A percentile compares a stretch with the other conserved stretches of the same genome.
These are phyloP conservation scores for Agaricus blazei DNA, from an alignment of 768 basidiomycete species.

Conservation along the genomic window DNA sequence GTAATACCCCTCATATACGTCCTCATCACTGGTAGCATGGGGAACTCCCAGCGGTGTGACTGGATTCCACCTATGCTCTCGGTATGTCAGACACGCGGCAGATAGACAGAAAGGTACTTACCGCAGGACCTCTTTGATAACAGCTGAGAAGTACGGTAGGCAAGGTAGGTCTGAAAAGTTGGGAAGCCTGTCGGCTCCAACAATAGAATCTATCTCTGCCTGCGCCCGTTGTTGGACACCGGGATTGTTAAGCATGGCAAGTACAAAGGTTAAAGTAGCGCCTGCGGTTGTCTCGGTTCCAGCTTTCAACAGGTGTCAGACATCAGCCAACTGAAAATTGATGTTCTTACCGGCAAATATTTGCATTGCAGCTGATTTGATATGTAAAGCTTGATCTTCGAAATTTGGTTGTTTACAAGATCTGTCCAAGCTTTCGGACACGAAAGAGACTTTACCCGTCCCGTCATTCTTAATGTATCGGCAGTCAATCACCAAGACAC, in stretches of 20 bases:
- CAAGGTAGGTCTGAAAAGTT: constrained; percentile 16
- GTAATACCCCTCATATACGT: constrained; percentile 27
- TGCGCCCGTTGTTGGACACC: constrained; percentile 17
- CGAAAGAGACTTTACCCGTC: background rate
- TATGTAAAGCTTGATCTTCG: background rate
- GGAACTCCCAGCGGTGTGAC: constrained; percentile 26
- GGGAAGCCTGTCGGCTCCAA: constrained; percentile 21
- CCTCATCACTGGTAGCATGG: constrained; percentile 32
- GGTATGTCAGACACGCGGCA: background rate
- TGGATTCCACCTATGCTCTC: background rate
- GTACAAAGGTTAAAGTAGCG: background rate
- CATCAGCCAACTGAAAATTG: too few species aligned
- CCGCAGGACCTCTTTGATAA: constrained; percentile 18
- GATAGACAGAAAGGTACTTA: background rate
- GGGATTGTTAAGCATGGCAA: constrained; percentile 10
- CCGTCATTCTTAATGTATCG: background rate
- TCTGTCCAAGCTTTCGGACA: background rate
- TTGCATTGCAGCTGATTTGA: background rate
- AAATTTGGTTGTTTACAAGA: background rate
- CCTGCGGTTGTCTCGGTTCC: background rate
- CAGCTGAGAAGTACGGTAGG: constrained; percentile 21
- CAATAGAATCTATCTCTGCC: constrained; percentile 20
- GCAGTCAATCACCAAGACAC: too few species aligned
- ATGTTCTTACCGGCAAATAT: background rate
- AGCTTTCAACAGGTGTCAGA: background rate